Base-by-base conservation (phyloP, 176 grass and related monocot genomes). In the Triticum urartu region DNA sequence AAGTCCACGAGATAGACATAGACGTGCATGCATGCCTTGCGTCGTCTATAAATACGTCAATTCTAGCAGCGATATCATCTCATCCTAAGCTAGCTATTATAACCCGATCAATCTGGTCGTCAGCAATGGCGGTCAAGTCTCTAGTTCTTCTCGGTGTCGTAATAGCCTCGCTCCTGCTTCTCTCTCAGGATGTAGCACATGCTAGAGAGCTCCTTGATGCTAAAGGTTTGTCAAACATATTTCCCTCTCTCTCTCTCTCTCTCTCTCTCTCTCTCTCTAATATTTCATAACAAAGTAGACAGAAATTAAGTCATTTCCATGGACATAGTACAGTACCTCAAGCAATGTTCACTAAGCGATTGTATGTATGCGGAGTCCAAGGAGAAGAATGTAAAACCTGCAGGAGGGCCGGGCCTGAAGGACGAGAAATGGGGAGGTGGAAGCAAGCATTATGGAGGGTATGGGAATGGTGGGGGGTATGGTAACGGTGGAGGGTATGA, bases 161-260 rank as follows among this genome's bases (percentile, higher is more conserved):
- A 45, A 15, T 85, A 26, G 87, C 77, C 20, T 85, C 82, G 24
- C 20, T 74, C 20, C 68, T 89, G 42, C 76, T 89, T 7, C 7
- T 40, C 42, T 18, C 14, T 18, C 58, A 73, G n/a, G 22, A 84
- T 2, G 66, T 13, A 9, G 75, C n/a, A 4, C 48, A 8, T 20
- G 82, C 82, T 54, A 85, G 82, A 64, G 82, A 85, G 82, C 76
- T 89, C 42, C 75, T 33, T 58, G 76, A 80, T 74, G 43, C 66
- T 47, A 85, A 85, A 30, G 87, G 82, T 81, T 60, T 30, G 12
- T n/a, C 30, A n/a, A n/a, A 11, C 8, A 6, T 12, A 1, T 5
- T 35, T 34, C 36, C 1, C 36, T 7, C 1, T 14, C 33, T 20
- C 18, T 47, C 43, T 45, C 42, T 40, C 39, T 40, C 39, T 40